phyloP scores from a whole-genome alignment of 495 filamentous ascomycete species.

The Rhypophila decipiens region DNA sequence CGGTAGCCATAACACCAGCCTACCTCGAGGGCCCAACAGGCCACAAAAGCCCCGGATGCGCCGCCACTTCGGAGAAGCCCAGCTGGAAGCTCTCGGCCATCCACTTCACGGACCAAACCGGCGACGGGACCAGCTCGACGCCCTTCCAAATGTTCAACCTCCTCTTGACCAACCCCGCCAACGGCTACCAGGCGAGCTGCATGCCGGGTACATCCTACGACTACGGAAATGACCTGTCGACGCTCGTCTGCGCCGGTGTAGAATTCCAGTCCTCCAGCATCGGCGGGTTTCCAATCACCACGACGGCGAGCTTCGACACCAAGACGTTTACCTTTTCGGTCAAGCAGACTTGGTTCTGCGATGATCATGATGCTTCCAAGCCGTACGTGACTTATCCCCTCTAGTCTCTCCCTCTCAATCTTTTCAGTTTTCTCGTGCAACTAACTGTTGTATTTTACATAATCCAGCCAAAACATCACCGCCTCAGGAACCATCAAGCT shows the following conservation, averaged over 20 bases:
- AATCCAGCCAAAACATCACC: conserved; percentile 3
- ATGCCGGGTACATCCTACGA: not conserved
- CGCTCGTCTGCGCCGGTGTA: not conserved
- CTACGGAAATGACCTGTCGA: not conserved
- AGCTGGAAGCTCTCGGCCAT: conserved; percentile 9
- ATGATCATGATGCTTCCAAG: conserved; percentile 9
- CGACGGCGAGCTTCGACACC: conserved; percentile 4
- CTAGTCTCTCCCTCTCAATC: no score
- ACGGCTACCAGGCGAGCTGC: not conserved
- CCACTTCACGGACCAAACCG: conserved; percentile 6
- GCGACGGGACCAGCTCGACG: not conserved
- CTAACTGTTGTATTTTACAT: not conserved
- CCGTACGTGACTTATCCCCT: no score
- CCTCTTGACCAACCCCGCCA: not conserved
- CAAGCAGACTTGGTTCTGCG: conserved; percentile 20
- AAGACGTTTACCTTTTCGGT: conserved; percentile 3
- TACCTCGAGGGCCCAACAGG: conserved; percentile 13
- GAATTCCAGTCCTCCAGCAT: not conserved
- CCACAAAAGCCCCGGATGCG: conserved; percentile 17
- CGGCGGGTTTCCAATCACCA: conserved; percentile 8
- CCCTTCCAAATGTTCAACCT: not conserved
- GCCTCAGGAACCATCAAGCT: conserved; percentile 2
- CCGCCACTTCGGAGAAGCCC: conserved; percentile 5
- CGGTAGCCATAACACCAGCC: conserved; percentile 13
- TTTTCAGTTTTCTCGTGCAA: not conserved